A percentile compares a stretch with the other conserved stretches of the same genome.
These are phyloP conservation scores for Pisolithus thermaeus DNA, from an alignment of 1,284 basidiomycete genomes.

Conservation along the genomic window DNA sequence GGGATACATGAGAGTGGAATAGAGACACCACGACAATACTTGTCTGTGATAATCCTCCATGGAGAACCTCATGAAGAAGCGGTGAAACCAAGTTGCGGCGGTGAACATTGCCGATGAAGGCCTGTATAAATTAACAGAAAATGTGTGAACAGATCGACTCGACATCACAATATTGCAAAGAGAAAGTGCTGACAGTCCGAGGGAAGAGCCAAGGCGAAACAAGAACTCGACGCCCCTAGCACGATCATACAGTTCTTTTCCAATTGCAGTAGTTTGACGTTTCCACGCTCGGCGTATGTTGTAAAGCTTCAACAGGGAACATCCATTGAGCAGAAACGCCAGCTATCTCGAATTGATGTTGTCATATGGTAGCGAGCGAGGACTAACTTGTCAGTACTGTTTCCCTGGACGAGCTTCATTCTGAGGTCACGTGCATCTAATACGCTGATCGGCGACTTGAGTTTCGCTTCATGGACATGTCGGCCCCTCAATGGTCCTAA, in stretches of 20 bases:
- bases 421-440: neutral
- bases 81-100: conserved; percentile 86
- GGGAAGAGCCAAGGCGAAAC: conserved; percentile 68
- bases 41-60: conserved; percentile 79
- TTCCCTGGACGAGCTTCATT: too few relatives aligned
- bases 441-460: too few relatives aligned
- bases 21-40: conserved; percentile 34
- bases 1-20: conserved; percentile 7
- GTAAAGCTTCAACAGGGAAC: conserved; percentile 55
- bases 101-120: conserved; percentile 76
- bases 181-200: conserved; percentile 52
- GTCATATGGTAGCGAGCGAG: conserved; percentile 12
- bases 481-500: too few relatives aligned
- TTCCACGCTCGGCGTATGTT: conserved; percentile 46
- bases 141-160: conserved; percentile 11
- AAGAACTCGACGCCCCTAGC: conserved; percentile 76
- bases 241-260: conserved; percentile 69
- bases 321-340: conserved; percentile 55
- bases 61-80: conserved; percentile 93
- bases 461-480: too few relatives aligned
- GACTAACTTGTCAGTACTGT: too few relatives aligned
- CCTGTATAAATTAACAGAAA: conserved; percentile 33
- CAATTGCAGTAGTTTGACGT: conserved; percentile 48
- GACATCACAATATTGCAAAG: conserved; percentile 4
- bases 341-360: conserved; percentile 18